Evolutionary conservation across 2,329 filamentous ascomycete genomes (phyloP), one percentile per base, ranked within the genome.

Genomic region (Xylaria sp.): DNA sequence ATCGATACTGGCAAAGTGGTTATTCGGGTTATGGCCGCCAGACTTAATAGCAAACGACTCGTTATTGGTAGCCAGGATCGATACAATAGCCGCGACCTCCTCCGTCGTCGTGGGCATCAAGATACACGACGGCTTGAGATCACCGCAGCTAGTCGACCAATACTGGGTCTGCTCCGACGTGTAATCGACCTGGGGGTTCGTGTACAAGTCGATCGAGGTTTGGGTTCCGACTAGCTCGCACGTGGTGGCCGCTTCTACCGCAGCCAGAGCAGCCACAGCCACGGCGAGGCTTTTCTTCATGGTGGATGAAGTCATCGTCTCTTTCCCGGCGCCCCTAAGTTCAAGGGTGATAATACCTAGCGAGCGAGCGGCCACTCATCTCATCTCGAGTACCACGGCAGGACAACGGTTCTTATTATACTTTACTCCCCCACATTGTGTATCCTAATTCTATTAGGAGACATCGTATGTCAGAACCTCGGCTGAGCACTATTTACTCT

Each of bases 1-100:
- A 14, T 82, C 75, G 55, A 85, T 83, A 70, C 83, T 89, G 1
- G 86, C 82, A 47, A 83, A 84, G 68, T 84, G 83, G 19, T 84
- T 80, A 72, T 88, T 87, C 3, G 86, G 84, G 65, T 85, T 86
- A 76, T 89, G 87, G 0, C 87, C 88, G 32, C 87, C 87, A 7
- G 84, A 85, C 71, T 86, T 85, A 71, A 87, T 77, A 6, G 87
- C 86, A 70, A 89, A 89, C 2, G 75, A 77, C 63, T 84, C 84
- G 45, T 81, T 79, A 50, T 82, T 82, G 39, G 82, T 76, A 7
- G 80, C 81, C 12, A 89, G 80, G 34, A 85, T 79, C 30, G 80
- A 81, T 55, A 90, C 80, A n/a, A 87, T 81, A 9, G 81, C 79
- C 0, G 85, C 81, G 45, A 89, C 85, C 72, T 89, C 85, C 17